Percentiles rank a stretch among this genome's conserved stretches.
Evolutionary conservation across 345 rosid genomes (phyloP).

Genomic region (Bretschneidera sinensis): DNA sequence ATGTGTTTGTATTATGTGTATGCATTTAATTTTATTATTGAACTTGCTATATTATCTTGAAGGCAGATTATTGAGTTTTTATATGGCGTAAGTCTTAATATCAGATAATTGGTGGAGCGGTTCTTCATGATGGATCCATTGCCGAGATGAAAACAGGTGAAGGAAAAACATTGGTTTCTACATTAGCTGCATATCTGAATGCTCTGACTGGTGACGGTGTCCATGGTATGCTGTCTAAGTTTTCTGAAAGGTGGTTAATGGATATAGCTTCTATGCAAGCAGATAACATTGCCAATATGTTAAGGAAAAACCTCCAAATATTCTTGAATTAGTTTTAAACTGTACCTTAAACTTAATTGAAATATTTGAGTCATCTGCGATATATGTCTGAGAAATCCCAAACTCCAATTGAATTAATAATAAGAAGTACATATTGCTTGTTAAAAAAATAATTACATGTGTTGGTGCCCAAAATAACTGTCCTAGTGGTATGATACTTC

Average conservation of each 20-base stretch:
- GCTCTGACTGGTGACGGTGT: constrained; percentile 91
- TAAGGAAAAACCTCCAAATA: too few relatives aligned
- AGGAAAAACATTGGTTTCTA: constrained; percentile 93
- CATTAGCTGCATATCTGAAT: constrained; percentile 94
- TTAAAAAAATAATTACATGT: too few relatives aligned
- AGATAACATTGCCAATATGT: not conserved
- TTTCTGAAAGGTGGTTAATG: not conserved
- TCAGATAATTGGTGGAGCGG: constrained; percentile 95
- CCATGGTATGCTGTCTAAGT: constrained; percentile 60
- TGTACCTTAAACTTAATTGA: too few relatives aligned
- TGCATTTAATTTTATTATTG: not conserved
- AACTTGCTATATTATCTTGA: not conserved
- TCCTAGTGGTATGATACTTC: too few relatives aligned
- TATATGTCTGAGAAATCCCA: too few relatives aligned
- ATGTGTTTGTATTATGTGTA: too few relatives aligned
- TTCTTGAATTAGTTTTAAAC: too few relatives aligned
- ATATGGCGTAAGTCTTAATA: constrained; percentile 19
- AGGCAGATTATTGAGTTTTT: constrained; percentile 15
- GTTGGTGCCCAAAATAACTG: too few relatives aligned
- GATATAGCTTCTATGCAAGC: not conserved
- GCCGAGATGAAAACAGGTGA: constrained; percentile 99
- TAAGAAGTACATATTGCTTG: too few relatives aligned
- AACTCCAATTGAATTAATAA: too few relatives aligned
- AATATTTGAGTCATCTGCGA: too few relatives aligned
- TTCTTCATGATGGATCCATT: constrained; percentile 95